Percentiles rank a stretch among this genome's conserved stretches.
Evolutionary conservation across 768 basidiomycete genomes (phyloP).

Genomic region (Paxillus ammoniavirescens): DNA sequence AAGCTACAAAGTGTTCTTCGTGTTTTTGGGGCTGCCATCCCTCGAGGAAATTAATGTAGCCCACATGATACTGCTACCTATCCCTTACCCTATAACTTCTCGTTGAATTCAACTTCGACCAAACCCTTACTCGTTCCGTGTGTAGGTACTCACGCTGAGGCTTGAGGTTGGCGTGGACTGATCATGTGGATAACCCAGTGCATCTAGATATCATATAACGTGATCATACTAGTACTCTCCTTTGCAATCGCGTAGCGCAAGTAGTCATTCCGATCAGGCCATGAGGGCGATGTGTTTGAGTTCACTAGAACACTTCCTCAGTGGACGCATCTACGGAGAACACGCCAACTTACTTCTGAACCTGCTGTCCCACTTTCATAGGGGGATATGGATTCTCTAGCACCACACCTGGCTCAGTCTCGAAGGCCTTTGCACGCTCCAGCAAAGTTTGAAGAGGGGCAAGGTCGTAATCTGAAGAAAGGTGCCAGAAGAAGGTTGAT

Average conservation of each 20-base stretch:
- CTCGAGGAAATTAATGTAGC: slow-evolving; percentile 18
- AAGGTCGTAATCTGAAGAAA: slow-evolving; percentile 83
- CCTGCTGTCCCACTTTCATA: slow-evolving; percentile 89
- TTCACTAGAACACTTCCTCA: slow-evolving; percentile 49
- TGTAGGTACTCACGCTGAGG: too few relatives aligned
- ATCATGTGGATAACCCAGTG: not conserved
- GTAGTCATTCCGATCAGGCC: slow-evolving; percentile 41
- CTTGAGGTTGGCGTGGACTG: too few relatives aligned
- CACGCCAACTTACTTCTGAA: slow-evolving; percentile 60
- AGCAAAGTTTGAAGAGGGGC: slow-evolving; percentile 56
- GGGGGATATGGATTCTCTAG: slow-evolving; percentile 48
- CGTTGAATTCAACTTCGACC: slow-evolving; percentile 40
- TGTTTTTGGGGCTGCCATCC: slow-evolving; percentile 48
- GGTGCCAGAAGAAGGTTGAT: slow-evolving; percentile 95
- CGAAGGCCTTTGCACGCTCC: slow-evolving; percentile 44
- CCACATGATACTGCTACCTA: not conserved
- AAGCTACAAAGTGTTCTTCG: slow-evolving; percentile 80
- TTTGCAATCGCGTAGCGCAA: not conserved
- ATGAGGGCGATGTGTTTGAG: slow-evolving; percentile 79
- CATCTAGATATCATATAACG: not conserved
- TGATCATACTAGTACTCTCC: not conserved
- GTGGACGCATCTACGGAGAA: slow-evolving; percentile 1
- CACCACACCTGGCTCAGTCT: slow-evolving; percentile 32
- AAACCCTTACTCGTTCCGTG: not conserved
- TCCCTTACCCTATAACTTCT: not conserved